Evolutionary conservation across 768 basidiomycete species (phyloP).

Genomic region (Ephemerocybe angulata): DNA sequence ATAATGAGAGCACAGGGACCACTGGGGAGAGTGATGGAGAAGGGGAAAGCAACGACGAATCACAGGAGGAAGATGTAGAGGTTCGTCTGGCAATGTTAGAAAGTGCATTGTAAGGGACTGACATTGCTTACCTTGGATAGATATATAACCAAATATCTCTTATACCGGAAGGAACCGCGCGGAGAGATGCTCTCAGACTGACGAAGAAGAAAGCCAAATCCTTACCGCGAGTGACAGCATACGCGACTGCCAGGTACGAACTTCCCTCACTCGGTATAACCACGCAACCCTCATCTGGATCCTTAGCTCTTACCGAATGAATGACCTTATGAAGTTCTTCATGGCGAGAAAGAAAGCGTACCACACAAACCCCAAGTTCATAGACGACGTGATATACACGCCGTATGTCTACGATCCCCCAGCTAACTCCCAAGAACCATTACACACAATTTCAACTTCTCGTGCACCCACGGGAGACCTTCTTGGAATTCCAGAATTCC

Average conservation of each 20-base stretch:
- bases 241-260: conserved; percentile 84
- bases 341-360: conserved; percentile 79
- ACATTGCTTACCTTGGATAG: conserved; percentile 32
- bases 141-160: conserved; percentile 93
- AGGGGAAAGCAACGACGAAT: conserved; percentile 58
- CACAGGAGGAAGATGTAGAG: conserved; percentile 59
- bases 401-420: conserved; percentile 78
- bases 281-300: too few species aligned
- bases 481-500: conserved; percentile 73
- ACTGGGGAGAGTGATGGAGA: conserved; percentile 70
- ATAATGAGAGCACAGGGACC: conserved; percentile 45
- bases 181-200: conserved; percentile 81
- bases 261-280: too few species aligned
- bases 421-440: conserved; percentile 26
- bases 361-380: conserved; percentile 79
- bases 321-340: conserved; percentile 86
- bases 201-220: conserved; percentile 95
- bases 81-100: conserved; percentile 30
- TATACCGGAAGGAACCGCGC: conserved; percentile 91
- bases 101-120: neutral
- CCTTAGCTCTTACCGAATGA: conserved; percentile 80
- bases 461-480: conserved; percentile 61
- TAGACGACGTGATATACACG: conserved; percentile 93
- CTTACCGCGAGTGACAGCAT: conserved; percentile 91
- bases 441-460: conserved; percentile 16